Evolutionary conservation across 129 eudicot genomes (phyloP).

Genomic region (Kitagawia praeruptora): DNA sequence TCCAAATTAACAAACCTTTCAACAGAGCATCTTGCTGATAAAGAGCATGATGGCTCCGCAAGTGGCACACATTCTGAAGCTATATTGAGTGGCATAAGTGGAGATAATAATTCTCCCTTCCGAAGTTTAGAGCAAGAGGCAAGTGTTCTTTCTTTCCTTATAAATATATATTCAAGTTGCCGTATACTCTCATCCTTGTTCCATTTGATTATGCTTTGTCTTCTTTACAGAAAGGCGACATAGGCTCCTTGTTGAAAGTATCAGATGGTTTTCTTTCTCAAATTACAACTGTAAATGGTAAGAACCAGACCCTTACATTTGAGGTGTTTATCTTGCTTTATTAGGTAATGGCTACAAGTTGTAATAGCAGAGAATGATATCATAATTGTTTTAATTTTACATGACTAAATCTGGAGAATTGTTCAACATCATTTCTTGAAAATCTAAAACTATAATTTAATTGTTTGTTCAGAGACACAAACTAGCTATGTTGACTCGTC

Average conservation of each 20-base stretch:
- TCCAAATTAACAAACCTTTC: constrained; percentile 15
- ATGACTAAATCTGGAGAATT: not conserved
- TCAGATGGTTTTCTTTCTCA: constrained; percentile 33
- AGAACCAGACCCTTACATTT: not conserved
- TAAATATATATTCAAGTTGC: not conserved
- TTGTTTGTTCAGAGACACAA: constrained; percentile 29
- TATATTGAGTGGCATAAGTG: not conserved
- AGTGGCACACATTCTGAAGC: not conserved
- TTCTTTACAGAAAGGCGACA: constrained; percentile 35
- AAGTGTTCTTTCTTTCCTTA: not conserved
- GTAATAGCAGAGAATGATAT: not conserved
- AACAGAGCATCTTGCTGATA: constrained; percentile 7
- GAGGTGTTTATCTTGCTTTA: not conserved
- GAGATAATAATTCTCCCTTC: constrained; percentile 24
- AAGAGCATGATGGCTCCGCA: not conserved
- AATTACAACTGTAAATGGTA: constrained; percentile 31
- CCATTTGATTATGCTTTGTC: not conserved
- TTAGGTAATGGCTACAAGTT: not conserved
- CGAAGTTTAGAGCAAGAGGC: constrained; percentile 41
- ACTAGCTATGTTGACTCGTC: constrained; percentile 15
- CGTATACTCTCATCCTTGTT: not conserved
- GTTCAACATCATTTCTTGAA: constrained; percentile 1
- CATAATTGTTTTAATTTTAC: not conserved
- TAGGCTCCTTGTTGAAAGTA: constrained; percentile 26
- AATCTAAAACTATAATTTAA: constrained; percentile 18